These are phyloP conservation scores for Claviceps spartinae DNA, from an alignment of 2,329 filamentous ascomycete species.

Conservation along the genomic window DNA sequence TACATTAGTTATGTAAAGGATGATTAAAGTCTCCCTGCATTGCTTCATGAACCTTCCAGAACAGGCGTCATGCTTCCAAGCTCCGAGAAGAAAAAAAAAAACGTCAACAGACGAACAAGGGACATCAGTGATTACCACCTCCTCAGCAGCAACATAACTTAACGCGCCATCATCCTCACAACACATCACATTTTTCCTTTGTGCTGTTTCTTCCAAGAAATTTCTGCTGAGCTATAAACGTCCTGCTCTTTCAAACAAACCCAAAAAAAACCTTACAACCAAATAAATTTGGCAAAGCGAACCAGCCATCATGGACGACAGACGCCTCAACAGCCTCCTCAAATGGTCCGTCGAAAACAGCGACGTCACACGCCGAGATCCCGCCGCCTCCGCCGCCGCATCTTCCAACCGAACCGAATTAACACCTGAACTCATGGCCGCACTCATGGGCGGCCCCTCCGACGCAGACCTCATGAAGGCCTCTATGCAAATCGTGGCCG, in stretches of 20 bases:
- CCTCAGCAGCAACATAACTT: no score
- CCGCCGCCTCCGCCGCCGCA: slow-evolving; percentile 17
- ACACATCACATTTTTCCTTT: no score
- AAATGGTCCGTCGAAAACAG: slow-evolving; percentile 57
- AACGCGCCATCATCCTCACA: neutral
- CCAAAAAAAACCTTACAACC: neutral
- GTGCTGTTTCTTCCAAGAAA: no score
- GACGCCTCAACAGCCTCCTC: slow-evolving; percentile 59
- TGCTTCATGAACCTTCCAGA: slow-evolving; percentile 27
- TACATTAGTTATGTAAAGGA: no score
- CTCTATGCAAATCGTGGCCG: slow-evolving; percentile 63
- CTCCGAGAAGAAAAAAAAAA: neutral
- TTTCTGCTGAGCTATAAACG: no score
- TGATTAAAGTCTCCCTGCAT: no score
- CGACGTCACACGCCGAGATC: slow-evolving; percentile 16
- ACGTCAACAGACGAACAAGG: neutral
- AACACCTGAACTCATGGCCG: slow-evolving; percentile 55
- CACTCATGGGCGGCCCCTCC: slow-evolving; percentile 71
- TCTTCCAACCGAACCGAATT: slow-evolving; percentile 29
- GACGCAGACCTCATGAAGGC: slow-evolving; percentile 88
- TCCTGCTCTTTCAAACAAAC: neutral
- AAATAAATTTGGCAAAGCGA: neutral
- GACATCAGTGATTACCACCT: no score
- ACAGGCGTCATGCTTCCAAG: slow-evolving; percentile 14
- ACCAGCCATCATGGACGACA: slow-evolving; percentile 21